A percentile compares a stretch with the other conserved stretches of the same genome.
Evolutionary conservation across 1,284 basidiomycete species (phyloP).

Genomic region (Ceraceosorus bombacis): DNA sequence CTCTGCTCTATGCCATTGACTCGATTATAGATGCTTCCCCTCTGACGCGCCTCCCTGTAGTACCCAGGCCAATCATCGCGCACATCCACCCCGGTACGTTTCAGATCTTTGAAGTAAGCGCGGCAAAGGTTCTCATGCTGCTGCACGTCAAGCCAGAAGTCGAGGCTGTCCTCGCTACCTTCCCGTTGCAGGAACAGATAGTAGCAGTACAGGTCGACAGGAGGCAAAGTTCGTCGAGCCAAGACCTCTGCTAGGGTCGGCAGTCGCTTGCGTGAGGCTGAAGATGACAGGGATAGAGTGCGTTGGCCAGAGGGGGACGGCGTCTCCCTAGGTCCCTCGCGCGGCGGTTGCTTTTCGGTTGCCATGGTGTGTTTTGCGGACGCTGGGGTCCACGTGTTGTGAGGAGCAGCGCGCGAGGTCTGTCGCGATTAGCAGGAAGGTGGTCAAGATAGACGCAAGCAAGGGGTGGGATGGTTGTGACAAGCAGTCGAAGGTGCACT

Average conservation of each 20-base stretch:
- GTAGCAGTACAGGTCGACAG: conserved; percentile 97
- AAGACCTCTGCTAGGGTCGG: conserved; percentile 50
- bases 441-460: too few species aligned
- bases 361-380: too few species aligned
- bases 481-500: too few species aligned
- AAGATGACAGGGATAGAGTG: not conserved
- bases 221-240: conserved; percentile 63
- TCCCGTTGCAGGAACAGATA: conserved; percentile 66
- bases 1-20: conserved; percentile 63
- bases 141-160: conserved; percentile 98
- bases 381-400: too few species aligned
- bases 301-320: not conserved
- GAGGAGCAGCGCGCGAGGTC: too few species aligned
- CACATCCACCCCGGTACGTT: conserved; percentile 81
- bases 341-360: too few species aligned
- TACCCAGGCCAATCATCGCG: conserved; percentile 97
- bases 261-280: conserved; percentile 36
- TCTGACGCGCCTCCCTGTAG: conserved; percentile 60
- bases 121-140: conserved; percentile 97
- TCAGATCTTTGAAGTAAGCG: conserved; percentile 96
- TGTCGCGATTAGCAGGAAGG: too few species aligned
- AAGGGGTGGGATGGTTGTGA: too few species aligned
- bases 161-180: conserved; percentile 85
- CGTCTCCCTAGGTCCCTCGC: not conserved
- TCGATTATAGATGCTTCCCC: conserved; percentile 81